Base-by-base conservation (phyloP, 306 rosid species). In the Sindora glabra region DNA sequence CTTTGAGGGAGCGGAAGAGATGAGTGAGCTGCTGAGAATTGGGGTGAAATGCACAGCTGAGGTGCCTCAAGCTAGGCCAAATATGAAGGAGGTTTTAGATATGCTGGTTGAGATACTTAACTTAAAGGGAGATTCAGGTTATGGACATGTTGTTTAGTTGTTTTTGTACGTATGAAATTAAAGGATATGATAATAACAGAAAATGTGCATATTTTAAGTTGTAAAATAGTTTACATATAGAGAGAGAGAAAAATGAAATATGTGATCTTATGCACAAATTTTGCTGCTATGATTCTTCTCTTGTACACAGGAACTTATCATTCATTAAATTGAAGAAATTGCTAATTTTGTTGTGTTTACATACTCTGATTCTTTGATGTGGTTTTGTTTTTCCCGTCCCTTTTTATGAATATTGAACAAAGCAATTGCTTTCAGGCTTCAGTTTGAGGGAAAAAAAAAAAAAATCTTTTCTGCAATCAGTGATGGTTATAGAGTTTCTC, bases 31-130 rank as follows among this genome's bases (percentile, higher is more conserved):
- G 64, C 80, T 94, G 6, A 41, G 72, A 53, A 77, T 94, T 50
- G 97, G 99, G 13, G 80, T 94, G 42, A 81, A 60, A 70, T 94
- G 99, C 68, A 77, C 99, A 0, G 69, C 73, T 10, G 99, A 89
- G 65, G 42, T 67, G 33, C 95, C 99, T 0, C 79, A 76, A 30
- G 74, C 65, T 19, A 78, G 99, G 74, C 99, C 99, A 0, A 86
- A 77, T 59, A 92, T 92, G 99, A 92, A 86, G 86, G 95, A 89
- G 74, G 99, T 89, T 57, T 66, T 94, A 44, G 81, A 80, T 60
- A 83, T 77, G 94, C 67, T 94, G 14, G 42, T 89, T 22, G 65
- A 48, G 75, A 70, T 86, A 27, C 68, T 32, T 8, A 47, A 44
- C 23, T 36, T 46, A 37, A 65, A 48, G 56, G 89, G 72, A 3